Evolutionary conservation across 177 flowering plant genomes (phyloP).

Genomic region (Vitis hybrid): DNA sequence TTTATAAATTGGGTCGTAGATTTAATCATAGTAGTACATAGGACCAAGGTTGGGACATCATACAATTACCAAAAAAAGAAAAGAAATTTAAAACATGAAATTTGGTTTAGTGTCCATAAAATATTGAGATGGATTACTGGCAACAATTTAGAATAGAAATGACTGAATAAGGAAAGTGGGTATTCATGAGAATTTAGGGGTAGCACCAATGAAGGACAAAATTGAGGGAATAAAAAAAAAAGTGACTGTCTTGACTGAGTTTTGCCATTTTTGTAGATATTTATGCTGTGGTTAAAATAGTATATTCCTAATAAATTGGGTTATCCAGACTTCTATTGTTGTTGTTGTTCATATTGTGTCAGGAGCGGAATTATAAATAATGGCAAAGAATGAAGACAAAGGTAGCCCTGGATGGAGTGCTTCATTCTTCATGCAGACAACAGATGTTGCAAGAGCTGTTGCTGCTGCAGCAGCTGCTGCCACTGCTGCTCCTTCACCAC

Average conservation of each 20-base stretch:
- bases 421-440: conserved; percentile 74
- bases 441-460: conserved; percentile 83
- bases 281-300: neutral
- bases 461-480: conserved; percentile 81
- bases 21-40: too few relatives aligned
- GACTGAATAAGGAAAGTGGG: too few relatives aligned
- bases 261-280: neutral
- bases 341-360: conserved; percentile 6
- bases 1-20: too few relatives aligned
- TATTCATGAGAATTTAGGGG: too few relatives aligned
- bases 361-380: conserved; percentile 20
- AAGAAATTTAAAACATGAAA: too few relatives aligned
- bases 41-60: too few relatives aligned
- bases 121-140: too few relatives aligned
- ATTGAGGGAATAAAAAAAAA: too few relatives aligned
- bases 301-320: neutral
- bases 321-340: neutral
- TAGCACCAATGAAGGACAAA: too few relatives aligned
- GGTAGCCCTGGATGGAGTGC: conserved; percentile 87
- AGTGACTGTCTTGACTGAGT: neutral
- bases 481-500: conserved; percentile 57
- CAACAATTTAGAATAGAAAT: too few relatives aligned
- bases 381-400: conserved; percentile 66
- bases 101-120: too few relatives aligned
- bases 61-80: too few relatives aligned